Conservation (phyloP, 805 yeast genomes). For the Candida boleticola region DNA sequence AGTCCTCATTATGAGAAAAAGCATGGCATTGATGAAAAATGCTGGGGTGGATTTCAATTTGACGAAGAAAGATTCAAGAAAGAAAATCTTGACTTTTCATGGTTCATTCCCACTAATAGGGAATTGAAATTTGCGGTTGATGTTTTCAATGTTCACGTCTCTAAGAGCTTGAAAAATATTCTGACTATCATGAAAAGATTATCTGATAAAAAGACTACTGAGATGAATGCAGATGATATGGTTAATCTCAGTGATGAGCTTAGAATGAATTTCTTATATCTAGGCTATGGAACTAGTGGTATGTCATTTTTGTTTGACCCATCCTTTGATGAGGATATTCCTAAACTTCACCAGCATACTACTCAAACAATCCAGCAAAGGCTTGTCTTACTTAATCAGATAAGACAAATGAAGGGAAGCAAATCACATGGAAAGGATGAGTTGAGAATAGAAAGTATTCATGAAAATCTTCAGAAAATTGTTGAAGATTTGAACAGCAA, state of each 20-base stretch:
- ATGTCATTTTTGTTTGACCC: slow-evolving; percentile 73
- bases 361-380: slow-evolving; percentile 34
- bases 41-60: slow-evolving; percentile 79
- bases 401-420: slow-evolving; percentile 23
- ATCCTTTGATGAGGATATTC: slow-evolving; percentile 50
- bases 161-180: slow-evolving; percentile 43
- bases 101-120: slow-evolving; percentile 67
- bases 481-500: slow-evolving; percentile 28
- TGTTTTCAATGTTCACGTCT: slow-evolving; percentile 50
- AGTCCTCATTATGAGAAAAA: slow-evolving; percentile 41
- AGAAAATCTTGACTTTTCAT: slow-evolving; percentile 54
- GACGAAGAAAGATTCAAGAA: slow-evolving; percentile 46
- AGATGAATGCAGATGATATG: slow-evolving; percentile 15
- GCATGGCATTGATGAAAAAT: slow-evolving; percentile 43
- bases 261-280: slow-evolving; percentile 51
- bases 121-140: slow-evolving; percentile 63
- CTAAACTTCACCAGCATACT: slow-evolving; percentile 30
- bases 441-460: slow-evolving; percentile 23
- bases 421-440: slow-evolving; percentile 20
- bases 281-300: slow-evolving; percentile 67
- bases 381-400: slow-evolving; percentile 29
- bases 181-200: slow-evolving; percentile 29
- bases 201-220: slow-evolving; percentile 6
- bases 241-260: slow-evolving; percentile 50
- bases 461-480: slow-evolving; percentile 32